Percentiles rank a stretch among this genome's conserved stretches.
Conservation (phyloP, 108 stramenopile species). For the Skeletonema grethae region DNA sequence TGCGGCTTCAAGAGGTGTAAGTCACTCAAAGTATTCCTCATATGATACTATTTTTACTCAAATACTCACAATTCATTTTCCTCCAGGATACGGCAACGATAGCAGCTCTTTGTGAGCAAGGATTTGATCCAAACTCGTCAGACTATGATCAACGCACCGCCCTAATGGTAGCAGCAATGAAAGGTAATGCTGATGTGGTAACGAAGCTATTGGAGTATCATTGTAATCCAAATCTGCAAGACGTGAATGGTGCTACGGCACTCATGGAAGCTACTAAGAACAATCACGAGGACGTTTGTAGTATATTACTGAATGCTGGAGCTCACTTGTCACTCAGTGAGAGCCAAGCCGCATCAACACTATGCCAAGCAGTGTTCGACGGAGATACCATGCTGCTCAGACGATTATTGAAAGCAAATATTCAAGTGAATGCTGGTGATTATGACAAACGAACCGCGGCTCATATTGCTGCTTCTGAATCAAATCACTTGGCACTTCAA, state of each 20-base stretch:
- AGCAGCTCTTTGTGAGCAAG: constrained; percentile 45
- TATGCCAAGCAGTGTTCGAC: constrained; percentile 63
- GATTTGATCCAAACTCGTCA: constrained; percentile 41
- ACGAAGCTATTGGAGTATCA: constrained; percentile 35
- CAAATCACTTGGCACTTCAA: constrained; percentile 44
- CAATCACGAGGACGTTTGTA: constrained; percentile 49
- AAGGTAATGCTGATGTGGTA: constrained; percentile 37
- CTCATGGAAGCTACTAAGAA: constrained; percentile 43
- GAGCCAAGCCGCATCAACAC: constrained; percentile 48
- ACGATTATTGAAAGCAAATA: constrained; percentile 54
- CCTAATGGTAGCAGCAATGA: constrained; percentile 49
- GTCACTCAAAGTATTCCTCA: too few relatives aligned
- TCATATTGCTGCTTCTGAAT: constrained; percentile 66
- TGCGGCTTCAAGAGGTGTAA: constrained; percentile 37
- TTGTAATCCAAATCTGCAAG: constrained; percentile 27
- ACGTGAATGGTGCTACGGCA: constrained; percentile 46
- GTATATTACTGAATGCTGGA: constrained; percentile 31
- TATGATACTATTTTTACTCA: too few relatives aligned
- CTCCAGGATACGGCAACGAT: constrained; percentile 19
- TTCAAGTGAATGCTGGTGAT: constrained; percentile 60
- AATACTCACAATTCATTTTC: too few relatives aligned
- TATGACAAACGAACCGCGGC: constrained; percentile 59
- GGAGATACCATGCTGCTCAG: constrained; percentile 54
- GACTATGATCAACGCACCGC: constrained; percentile 52
- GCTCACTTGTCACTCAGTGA: constrained; percentile 52